Conservation (phyloP, 768 basidiomycete genomes). For the Mycena rebaudengoi region DNA sequence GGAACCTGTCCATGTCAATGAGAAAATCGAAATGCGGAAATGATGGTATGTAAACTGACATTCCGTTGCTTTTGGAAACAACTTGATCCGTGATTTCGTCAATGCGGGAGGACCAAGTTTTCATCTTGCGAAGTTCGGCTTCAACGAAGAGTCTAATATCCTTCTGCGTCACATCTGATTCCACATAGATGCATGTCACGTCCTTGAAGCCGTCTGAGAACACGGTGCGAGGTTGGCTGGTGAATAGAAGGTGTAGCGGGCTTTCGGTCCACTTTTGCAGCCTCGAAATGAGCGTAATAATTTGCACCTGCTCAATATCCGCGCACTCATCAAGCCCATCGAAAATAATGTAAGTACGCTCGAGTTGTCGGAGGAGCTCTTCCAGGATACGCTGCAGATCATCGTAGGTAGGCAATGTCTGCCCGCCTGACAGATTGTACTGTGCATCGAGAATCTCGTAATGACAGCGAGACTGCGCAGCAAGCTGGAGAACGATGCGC, state of each 20-base stretch:
- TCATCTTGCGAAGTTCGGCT: neutral
- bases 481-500: too few species aligned
- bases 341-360: neutral
- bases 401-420: too few species aligned
- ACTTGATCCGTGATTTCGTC: neutral
- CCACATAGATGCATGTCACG: neutral
- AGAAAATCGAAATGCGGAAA: neutral
- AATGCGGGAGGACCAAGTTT: neutral
- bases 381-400: too few species aligned
- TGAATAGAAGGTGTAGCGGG: neutral
- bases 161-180: neutral
- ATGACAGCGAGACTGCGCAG: too few species aligned
- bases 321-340: neutral
- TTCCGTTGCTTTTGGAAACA: neutral
- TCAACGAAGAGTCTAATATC: neutral
- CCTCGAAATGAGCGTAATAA: neutral
- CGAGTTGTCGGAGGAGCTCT: too few species aligned
- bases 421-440: too few species aligned
- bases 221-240: neutral
- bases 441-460: too few species aligned
- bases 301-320: neutral
- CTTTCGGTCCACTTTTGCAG: neutral
- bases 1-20: too few species aligned
- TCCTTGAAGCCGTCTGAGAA: neutral
- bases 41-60: neutral